These are phyloP conservation scores for Arthroderma uncinatum DNA, from an alignment of 2,329 filamentous ascomycete genomes.

Conservation along the genomic window DNA sequence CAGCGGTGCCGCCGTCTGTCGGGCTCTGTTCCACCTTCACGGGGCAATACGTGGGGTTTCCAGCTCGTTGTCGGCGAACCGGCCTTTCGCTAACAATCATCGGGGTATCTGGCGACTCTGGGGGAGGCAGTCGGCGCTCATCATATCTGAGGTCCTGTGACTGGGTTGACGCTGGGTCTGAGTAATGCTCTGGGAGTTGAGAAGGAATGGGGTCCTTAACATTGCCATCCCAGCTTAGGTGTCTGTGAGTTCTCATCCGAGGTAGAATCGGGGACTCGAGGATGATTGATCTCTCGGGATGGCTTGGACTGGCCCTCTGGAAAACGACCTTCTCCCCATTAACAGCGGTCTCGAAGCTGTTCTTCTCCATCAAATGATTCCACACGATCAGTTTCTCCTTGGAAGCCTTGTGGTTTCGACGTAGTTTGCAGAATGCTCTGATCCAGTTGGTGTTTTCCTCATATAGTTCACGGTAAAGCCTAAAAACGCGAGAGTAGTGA, in stretches of 20 bases:
- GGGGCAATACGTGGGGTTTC: not conserved
- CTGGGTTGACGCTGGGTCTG: conserved; percentile 11
- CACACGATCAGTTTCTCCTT: conserved; percentile 26
- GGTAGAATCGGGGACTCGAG: conserved; percentile 1
- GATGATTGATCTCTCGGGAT: not conserved
- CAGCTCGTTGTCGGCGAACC: conserved; percentile 15
- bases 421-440: conserved; percentile 22
- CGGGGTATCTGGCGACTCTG: conserved; percentile 12
- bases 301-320: conserved; percentile 14
- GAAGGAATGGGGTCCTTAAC: not conserved
- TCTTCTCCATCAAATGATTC: conserved; percentile 21
- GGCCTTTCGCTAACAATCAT: conserved; percentile 4
- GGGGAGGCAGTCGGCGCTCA: conserved; percentile 5
- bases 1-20: conserved; percentile 11
- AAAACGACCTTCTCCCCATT: conserved; percentile 22
- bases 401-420: conserved; percentile 23
- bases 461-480: conserved; percentile 27
- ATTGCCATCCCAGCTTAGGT: not conserved
- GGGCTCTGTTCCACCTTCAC: conserved; percentile 12
- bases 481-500: conserved; percentile 16
- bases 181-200: not conserved
- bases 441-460: conserved; percentile 21
- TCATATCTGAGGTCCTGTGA: conserved; percentile 12
- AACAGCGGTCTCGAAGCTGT: conserved; percentile 24
- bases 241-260: not conserved